Percentiles rank a stretch among this genome's conserved stretches.
Conservation (phyloP, 2,329 filamentous ascomycete genomes). For the Trichoderma afroharzianum region DNA sequence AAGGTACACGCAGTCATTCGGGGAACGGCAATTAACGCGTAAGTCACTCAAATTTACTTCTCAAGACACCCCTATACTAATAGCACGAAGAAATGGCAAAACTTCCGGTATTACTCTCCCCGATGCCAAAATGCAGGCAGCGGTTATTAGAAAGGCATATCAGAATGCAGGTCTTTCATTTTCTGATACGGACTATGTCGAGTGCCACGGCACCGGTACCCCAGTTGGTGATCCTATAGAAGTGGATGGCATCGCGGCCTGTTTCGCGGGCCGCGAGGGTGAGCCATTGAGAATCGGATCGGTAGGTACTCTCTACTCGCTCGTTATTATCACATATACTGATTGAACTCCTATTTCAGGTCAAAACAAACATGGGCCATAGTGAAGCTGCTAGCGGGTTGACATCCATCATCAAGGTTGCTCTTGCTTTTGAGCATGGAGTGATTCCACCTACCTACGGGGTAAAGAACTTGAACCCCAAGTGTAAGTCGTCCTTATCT, state of each 20-base stretch:
- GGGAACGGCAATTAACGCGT: conserved; percentile 19
- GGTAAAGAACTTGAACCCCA: conserved; percentile 8
- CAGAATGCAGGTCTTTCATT: neutral
- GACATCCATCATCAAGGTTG: conserved; percentile 21
- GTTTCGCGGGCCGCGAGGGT: conserved; percentile 13
- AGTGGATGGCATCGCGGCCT: conserved; percentile 39
- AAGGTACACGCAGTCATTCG: conserved; percentile 22
- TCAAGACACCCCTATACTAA: neutral
- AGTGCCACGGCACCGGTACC: conserved; percentile 54
- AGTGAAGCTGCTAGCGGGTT: conserved; percentile 22
- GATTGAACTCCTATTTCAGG: neutral
- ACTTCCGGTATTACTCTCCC: conserved; percentile 26
- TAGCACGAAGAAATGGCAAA: conserved; percentile 21
- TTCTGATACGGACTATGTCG: conserved; percentile 27
- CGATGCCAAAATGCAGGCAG: conserved; percentile 24
- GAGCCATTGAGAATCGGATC: conserved; percentile 4
- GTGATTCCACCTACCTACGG: conserved; percentile 19
- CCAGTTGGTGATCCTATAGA: conserved; percentile 51
- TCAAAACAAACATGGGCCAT: conserved; percentile 25
- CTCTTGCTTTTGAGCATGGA: conserved; percentile 19
- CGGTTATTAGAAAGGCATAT: conserved; percentile 34
- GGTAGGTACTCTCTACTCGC: neutral
- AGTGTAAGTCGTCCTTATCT: neutral
- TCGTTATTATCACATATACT: neutral
- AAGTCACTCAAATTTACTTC: neutral